These are phyloP conservation scores for Plasmopara viticola DNA, from an alignment of 352 stramenopile genomes.

Conservation along the genomic window DNA sequence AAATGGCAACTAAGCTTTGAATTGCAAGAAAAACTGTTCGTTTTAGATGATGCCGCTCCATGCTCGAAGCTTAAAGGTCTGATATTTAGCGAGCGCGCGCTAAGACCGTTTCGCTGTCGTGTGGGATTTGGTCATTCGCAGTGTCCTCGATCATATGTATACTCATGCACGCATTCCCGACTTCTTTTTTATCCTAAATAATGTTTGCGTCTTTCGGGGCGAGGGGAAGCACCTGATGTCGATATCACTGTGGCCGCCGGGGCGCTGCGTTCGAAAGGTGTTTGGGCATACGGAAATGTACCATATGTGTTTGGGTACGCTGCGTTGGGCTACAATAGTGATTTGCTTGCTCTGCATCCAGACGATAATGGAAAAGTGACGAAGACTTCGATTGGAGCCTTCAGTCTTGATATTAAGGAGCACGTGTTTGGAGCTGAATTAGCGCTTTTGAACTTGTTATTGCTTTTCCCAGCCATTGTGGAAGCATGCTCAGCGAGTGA, in stretches of 20 bases:
- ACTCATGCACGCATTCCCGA: neutral
- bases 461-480: constrained; percentile 3
- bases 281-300: constrained; percentile 5
- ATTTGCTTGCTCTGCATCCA: constrained; percentile 5
- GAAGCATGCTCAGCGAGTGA: constrained; percentile 2
- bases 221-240: constrained; percentile 1
- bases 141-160: constrained; percentile 1
- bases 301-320: constrained; percentile 12
- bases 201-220: constrained; percentile 8
- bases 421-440: constrained; percentile 2
- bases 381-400: neutral
- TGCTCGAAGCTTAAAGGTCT: neutral
- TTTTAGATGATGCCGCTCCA: neutral
- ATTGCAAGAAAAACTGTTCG: neutral
- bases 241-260: neutral
- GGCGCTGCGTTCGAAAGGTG: neutral
- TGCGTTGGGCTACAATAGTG: constrained; percentile 4
- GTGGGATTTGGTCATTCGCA: constrained; percentile 4
- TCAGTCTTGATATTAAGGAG: neutral
- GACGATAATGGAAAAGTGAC: too few relatives aligned
- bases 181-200: constrained; percentile 8
- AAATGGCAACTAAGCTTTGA: neutral
- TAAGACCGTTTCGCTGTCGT: neutral
- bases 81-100: neutral
- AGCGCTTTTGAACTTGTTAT: constrained; percentile 10